Conservation (phyloP, 371 early-diverging fungal species). For the Actinomucor elegans region DNA sequence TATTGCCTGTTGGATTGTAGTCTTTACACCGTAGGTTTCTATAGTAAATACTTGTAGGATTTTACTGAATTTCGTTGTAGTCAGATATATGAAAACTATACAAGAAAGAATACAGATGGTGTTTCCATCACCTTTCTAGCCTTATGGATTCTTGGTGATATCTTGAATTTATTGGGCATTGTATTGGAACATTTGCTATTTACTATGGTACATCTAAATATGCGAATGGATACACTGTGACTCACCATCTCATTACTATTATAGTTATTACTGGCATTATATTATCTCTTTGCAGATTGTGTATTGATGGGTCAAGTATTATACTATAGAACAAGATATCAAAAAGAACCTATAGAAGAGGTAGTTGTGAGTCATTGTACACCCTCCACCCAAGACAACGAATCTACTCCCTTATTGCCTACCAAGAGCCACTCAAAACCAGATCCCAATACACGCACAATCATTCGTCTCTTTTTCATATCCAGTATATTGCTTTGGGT, state of each 20-base stretch:
- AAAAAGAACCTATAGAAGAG: constrained; percentile 13
- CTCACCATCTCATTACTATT: neutral
- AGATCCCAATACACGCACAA: constrained; percentile 16
- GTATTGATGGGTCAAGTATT: constrained; percentile 54
- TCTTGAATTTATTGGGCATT: constrained; percentile 77
- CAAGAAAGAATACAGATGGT: constrained; percentile 59
- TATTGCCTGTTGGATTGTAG: constrained; percentile 66
- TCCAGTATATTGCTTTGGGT: constrained; percentile 21
- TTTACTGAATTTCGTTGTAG: constrained; percentile 24
- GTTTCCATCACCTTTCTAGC: constrained; percentile 69
- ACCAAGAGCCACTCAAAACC: neutral
- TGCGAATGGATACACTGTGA: no score
- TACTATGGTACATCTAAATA: constrained; percentile 77
- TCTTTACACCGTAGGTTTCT: constrained; percentile 67
- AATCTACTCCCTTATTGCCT: neutral
- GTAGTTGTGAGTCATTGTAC: constrained; percentile 6
- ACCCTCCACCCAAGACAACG: neutral
- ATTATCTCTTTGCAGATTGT: constrained; percentile 51
- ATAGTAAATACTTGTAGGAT: neutral
- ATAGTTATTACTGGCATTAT: constrained; percentile 46
- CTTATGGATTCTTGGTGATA: constrained; percentile 84
- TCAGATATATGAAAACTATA: constrained; percentile 67
- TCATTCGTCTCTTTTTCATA: constrained; percentile 24
- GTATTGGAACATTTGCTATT: constrained; percentile 68
- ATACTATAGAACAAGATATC: constrained; percentile 47